Evolutionary conservation across 2,329 filamentous ascomycete genomes (phyloP).

Genomic region (Zasmidium angulare): DNA sequence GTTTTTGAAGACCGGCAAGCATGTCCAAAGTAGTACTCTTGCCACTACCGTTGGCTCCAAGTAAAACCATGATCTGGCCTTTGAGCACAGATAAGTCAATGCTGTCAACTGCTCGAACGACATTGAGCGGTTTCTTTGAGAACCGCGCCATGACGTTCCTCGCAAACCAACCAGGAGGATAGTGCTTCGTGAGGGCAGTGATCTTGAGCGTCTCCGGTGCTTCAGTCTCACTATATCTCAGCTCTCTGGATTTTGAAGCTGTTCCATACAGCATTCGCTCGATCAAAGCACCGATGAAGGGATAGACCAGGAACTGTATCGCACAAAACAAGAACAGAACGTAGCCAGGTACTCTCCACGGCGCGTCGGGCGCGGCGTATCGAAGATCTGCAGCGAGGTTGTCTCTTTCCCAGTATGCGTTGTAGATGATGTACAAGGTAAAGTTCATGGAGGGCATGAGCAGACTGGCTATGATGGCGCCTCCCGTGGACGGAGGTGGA

Average conservation of each 20-base stretch:
- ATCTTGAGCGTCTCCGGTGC: conserved; percentile 63
- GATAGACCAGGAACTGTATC: conserved; percentile 76
- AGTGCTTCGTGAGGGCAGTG: conserved; percentile 74
- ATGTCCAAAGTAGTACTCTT: conserved; percentile 87
- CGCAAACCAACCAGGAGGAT: conserved; percentile 63
- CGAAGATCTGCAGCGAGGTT: conserved; percentile 61
- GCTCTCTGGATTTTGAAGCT: conserved; percentile 55
- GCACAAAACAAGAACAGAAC: conserved; percentile 75
- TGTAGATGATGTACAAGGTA: conserved; percentile 77
- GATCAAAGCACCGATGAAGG: conserved; percentile 70
- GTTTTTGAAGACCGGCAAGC: conserved; percentile 75
- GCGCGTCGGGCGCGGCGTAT: conserved; percentile 55
- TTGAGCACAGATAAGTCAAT: conserved; percentile 69
- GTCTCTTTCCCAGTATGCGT: conserved; percentile 71
- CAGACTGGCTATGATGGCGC: conserved; percentile 68
- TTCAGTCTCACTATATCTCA: conserved; percentile 31
- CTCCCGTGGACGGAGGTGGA: conserved; percentile 59
- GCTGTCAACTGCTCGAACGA: conserved; percentile 75
- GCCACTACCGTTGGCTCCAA: conserved; percentile 85
- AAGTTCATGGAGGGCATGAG: conserved; percentile 88
- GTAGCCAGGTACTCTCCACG: conserved; percentile 69
- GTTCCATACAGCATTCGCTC: conserved; percentile 77
- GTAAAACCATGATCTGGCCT: conserved; percentile 80
- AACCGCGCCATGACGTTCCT: conserved; percentile 49
- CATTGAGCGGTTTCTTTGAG: conserved; percentile 54